Base-by-base conservation (phyloP, 163 green algal species). In the Smithsoniella earleae region DNA sequence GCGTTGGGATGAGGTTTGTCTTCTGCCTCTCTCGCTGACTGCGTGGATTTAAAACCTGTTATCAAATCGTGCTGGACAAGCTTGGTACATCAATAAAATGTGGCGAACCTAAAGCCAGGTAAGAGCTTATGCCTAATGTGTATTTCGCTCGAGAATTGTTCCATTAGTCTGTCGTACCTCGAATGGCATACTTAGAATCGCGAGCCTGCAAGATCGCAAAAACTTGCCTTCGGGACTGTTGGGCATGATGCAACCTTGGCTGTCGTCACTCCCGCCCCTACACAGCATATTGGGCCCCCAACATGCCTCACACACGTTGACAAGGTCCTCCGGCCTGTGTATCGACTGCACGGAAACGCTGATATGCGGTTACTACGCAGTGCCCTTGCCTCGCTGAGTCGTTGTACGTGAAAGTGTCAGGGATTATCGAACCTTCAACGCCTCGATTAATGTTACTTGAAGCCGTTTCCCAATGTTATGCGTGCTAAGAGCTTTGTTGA, bases 261-360 rank as follows among this genome's bases (percentile, higher is more conserved):
- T 43, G 25, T 69, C 58, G 25, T 36, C 58, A 8, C 16, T 36
- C 49, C 33, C 33, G n/a, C 8, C 25, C 4, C 34, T 69, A 13
- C 40, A 49, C 16, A 69, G 58, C 58, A 69, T 69, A 5, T 69
- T 36, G 8, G 58, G 58, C 27, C 58, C 58, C 58, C 58, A 69
- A 31, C 58, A 69, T n/a, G 58, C 25, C 25, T 69, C 58, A 34
- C 58, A 69, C 6, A 34, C 34, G 20, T 34, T 69, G n/a, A 69
- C 8, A 13, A 69, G 58, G 16, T 69, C 58, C 58, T 69, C 58
- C 22, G 58, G 40, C 40, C 40, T 49, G 40, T 22, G 40, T 22
- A 13, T 49, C 10, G 13, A 49, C 40, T 49, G 40, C 40, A 49
- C 13, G 40, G 10, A 49, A 49, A 13, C 40, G 40, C 10, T 49